Conservation (phyloP, 352 stramenopile species). For the Globisporangium ultimum region DNA sequence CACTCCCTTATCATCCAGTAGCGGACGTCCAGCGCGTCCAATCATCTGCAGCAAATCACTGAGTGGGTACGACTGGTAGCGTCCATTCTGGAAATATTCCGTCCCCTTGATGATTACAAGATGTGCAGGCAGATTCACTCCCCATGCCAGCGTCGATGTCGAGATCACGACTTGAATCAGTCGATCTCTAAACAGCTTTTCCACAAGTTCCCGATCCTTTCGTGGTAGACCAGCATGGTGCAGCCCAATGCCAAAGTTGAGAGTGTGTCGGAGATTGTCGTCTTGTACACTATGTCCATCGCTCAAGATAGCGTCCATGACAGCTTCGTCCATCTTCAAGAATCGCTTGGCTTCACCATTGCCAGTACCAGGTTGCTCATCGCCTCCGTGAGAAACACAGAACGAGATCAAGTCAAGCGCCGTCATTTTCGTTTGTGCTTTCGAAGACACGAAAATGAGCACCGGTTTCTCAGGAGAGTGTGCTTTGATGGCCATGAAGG, state of each 20-base stretch:
- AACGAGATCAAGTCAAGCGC: slow-evolving; percentile 97
- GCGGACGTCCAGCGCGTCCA: slow-evolving; percentile 93
- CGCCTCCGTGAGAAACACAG: slow-evolving; percentile 51
- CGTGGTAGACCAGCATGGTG: slow-evolving; percentile 93
- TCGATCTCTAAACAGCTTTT: slow-evolving; percentile 94
- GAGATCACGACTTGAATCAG: slow-evolving; percentile 96
- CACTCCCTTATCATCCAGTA: slow-evolving; percentile 94
- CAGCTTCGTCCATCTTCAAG: slow-evolving; percentile 87
- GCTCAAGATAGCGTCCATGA: slow-evolving; percentile 83
- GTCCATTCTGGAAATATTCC: slow-evolving; percentile 93
- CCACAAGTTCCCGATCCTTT: slow-evolving; percentile 94
- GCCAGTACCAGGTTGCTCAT: slow-evolving; percentile 19
- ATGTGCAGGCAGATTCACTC: slow-evolving; percentile 97
- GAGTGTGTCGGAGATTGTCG: slow-evolving; percentile 92
- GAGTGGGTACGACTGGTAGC: slow-evolving; percentile 98
- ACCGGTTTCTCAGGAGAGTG: slow-evolving; percentile 92
- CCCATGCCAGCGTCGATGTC: slow-evolving; percentile 93
- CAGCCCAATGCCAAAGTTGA: slow-evolving; percentile 97
- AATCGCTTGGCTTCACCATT: slow-evolving; percentile 93
- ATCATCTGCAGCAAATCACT: slow-evolving; percentile 99
- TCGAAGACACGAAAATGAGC: slow-evolving; percentile 98
- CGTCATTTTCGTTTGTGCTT: slow-evolving; percentile 96
- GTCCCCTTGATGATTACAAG: slow-evolving; percentile 99
- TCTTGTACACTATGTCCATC: slow-evolving; percentile 86
- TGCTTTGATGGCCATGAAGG: slow-evolving; percentile 96